Conservation (phyloP, 192 early-diverging fungal genomes). For the Umbelopsis vinacea region DNA sequence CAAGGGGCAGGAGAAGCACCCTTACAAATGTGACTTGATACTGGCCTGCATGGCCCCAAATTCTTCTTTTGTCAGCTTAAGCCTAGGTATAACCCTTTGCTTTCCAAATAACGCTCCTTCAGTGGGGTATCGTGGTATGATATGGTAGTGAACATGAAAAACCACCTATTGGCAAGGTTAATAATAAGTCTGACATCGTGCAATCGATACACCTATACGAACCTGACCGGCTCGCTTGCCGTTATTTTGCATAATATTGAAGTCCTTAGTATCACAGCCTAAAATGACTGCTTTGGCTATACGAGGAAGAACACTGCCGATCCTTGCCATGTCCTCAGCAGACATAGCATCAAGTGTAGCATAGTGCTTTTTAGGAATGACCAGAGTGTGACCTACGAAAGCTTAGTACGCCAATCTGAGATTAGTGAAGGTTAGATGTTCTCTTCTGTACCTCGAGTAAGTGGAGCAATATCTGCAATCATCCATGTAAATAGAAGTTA, state of each 20-base stretch:
- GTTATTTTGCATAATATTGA: conserved; percentile 29
- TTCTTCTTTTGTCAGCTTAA: conserved; percentile 11
- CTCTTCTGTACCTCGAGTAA: conserved; percentile 17
- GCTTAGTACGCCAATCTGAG: not conserved
- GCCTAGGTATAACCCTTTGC: not conserved
- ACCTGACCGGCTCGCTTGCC: conserved; percentile 21
- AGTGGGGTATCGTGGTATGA: conserved; percentile 22
- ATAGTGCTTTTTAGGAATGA: conserved; percentile 26
- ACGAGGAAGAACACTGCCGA: conserved; percentile 19
- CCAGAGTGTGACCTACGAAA: conserved; percentile 25
- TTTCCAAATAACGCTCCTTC: conserved; percentile 2
- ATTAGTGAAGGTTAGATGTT: not conserved
- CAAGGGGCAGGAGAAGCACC: not conserved
- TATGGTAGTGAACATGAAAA: conserved; percentile 30
- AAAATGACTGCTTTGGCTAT: conserved; percentile 17
- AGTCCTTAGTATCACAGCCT: conserved; percentile 15
- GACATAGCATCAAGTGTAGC: conserved; percentile 15
- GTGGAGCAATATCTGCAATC: conserved; percentile 22
- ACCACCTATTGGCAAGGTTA: conserved; percentile 2
- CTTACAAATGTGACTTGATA: not conserved
- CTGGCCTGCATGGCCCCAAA: not conserved
- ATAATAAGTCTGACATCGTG: not conserved
- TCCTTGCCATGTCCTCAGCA: conserved; percentile 15
- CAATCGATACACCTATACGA: not conserved
- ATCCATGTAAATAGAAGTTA: not conserved